A percentile compares a stretch with the other conserved stretches of the same genome.
phyloP scores from a whole-genome alignment of 208 protist species.

The Trypanosoma platydactyli region DNA sequence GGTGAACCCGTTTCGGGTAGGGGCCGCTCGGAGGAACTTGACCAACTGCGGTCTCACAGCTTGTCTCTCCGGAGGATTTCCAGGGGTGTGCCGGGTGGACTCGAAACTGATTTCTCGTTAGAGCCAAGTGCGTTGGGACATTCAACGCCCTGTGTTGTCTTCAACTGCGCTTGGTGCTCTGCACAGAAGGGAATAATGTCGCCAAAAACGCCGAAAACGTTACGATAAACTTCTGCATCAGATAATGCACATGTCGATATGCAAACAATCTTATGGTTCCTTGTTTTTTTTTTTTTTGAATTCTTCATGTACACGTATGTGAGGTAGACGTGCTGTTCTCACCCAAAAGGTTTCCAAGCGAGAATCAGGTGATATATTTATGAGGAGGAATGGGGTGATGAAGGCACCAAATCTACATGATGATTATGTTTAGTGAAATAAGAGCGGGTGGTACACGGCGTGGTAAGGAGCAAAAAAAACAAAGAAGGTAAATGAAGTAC shows the following conservation, averaged over 20 bases:
- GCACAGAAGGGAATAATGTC: conserved; percentile 31
- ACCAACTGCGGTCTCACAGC: conserved; percentile 18
- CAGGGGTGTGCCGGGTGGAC: neutral
- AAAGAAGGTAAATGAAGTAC: conserved; percentile 1
- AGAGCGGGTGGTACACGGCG: no score
- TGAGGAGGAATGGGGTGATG: neutral
- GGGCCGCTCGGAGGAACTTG: conserved; percentile 9
- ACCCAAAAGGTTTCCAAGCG: no score
- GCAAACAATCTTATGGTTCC: neutral
- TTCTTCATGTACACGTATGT: no score
- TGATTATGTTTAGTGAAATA: conserved; percentile 4
- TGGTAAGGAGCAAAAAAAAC: neutral
- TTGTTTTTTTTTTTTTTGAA: neutral
- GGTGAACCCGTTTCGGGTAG: neutral
- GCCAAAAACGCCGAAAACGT: neutral
- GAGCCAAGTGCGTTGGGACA: conserved; percentile 35
- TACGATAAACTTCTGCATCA: neutral
- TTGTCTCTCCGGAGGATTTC: conserved; percentile 3
- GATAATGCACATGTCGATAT: no score
- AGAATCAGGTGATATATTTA: no score
- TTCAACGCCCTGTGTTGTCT: conserved; percentile 60
- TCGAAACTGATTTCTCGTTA: conserved; percentile 7
- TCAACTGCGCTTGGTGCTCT: conserved; percentile 74
- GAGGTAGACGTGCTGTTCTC: no score
- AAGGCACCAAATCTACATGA: neutral